A percentile compares a stretch with the other conserved stretches of the same genome.
phyloP scores from a whole-genome alignment of 176 grass and related monocot species.

The Miscanthus lutarioriparius region DNA sequence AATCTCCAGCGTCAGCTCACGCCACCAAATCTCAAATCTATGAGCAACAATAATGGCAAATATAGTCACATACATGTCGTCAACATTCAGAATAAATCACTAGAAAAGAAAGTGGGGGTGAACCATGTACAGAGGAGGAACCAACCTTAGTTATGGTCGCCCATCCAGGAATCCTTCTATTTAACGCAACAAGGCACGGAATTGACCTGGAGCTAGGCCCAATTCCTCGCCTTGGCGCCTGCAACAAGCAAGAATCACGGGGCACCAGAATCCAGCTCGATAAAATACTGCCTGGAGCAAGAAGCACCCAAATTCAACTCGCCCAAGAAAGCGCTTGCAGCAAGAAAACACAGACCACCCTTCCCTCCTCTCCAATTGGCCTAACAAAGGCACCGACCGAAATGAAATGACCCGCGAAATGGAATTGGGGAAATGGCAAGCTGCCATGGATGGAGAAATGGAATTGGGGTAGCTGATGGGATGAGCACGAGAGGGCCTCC shows the following conservation, averaged over 20 bases:
- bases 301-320: neutral
- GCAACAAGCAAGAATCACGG: neutral
- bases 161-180: neutral
- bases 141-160: conserved; percentile 1
- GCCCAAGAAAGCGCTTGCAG: neutral
- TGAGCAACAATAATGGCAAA: neutral
- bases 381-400: neutral
- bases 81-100: neutral
- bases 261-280: neutral
- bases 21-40: conserved; percentile 24
- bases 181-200: neutral
- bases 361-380: neutral
- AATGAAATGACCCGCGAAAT: conserved; percentile 14
- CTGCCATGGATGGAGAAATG: neutral
- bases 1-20: neutral
- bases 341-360: conserved; percentile 5
- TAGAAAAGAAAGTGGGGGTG: neutral
- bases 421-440: neutral
- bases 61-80: neutral
- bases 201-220: conserved; percentile 1
- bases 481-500: conserved; percentile 6
- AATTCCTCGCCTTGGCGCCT: neutral
- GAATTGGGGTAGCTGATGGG: conserved; percentile 21
- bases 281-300: conserved; percentile 3
- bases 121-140: neutral